Percentiles rank a stretch among this genome's conserved stretches.
phyloP scores from a whole-genome alignment of 495 filamentous ascomycete species.

The Penicillium bovifimosum region DNA sequence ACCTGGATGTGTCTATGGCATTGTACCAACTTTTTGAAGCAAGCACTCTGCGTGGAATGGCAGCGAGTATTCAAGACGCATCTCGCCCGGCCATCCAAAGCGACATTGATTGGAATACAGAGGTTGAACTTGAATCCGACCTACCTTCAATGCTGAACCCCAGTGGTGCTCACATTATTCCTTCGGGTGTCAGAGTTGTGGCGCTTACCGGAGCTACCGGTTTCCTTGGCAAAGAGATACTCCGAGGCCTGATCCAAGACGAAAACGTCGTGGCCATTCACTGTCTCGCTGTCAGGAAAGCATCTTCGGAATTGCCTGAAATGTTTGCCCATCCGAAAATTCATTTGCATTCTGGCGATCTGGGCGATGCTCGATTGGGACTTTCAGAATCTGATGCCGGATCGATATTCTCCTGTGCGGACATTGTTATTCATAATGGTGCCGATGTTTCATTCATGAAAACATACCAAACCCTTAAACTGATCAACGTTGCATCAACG shows the following conservation, averaged over 20 bases:
- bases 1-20: constrained; percentile 17
- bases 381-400: constrained; percentile 21
- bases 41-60: constrained; percentile 34
- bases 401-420: constrained; percentile 25
- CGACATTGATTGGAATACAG: constrained; percentile 23
- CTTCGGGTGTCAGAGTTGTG: constrained; percentile 8
- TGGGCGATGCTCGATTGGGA: constrained; percentile 29
- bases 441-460: constrained; percentile 47
- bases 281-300: constrained; percentile 29
- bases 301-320: not conserved
- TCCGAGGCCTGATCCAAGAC: constrained; percentile 21
- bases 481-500: constrained; percentile 41
- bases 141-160: not conserved
- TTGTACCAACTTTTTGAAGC: constrained; percentile 31
- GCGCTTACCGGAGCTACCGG: constrained; percentile 34
- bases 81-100: not conserved
- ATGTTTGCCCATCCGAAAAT: constrained; percentile 28
- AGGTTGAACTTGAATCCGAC: constrained; percentile 2
- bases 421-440: constrained; percentile 49
- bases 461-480: constrained; percentile 36
- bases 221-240: constrained; percentile 29
- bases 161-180: not conserved
- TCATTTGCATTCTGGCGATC: constrained; percentile 33
- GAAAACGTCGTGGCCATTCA: constrained; percentile 18
- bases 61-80: constrained; percentile 6